phyloP scores from a whole-genome alignment of 345 rosid species.

The Linum lewisii region DNA sequence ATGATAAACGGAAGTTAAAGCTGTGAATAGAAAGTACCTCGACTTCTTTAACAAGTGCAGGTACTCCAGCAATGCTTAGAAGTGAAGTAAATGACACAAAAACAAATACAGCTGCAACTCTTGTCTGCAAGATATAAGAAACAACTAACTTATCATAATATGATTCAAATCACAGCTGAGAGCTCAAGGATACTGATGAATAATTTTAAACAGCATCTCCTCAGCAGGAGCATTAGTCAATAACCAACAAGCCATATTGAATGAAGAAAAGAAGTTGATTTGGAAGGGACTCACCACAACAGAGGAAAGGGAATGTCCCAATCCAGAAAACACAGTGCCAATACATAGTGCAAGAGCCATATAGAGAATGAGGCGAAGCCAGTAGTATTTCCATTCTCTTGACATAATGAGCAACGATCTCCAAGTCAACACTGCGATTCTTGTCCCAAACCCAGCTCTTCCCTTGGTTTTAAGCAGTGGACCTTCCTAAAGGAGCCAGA shows the following conservation, averaged over 20 bases:
- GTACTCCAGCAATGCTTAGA: constrained; percentile 75
- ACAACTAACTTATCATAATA: neutral
- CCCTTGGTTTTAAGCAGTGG: constrained; percentile 87
- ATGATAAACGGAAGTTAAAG: neutral
- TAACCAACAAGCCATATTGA: no score
- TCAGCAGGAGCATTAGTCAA: no score
- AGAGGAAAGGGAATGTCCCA: constrained; percentile 89
- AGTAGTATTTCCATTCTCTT: constrained; percentile 96
- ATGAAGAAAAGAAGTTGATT: neutral
- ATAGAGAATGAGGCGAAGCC: constrained; percentile 86
- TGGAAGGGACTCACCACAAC: constrained; percentile 58
- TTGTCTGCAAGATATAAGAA: constrained; percentile 46
- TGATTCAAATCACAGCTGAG: no score
- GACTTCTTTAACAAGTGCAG: constrained; percentile 67
- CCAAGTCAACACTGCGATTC: constrained; percentile 92
- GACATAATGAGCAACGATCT: constrained; percentile 92
- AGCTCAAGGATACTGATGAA: no score
- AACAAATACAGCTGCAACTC: constrained; percentile 81
- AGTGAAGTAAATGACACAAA: constrained; percentile 86
- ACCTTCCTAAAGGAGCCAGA: constrained; percentile 55
- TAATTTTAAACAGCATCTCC: no score
- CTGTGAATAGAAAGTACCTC: constrained; percentile 33
- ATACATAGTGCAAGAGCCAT: constrained; percentile 72
- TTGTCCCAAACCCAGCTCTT: constrained; percentile 62
- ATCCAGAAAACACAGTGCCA: constrained; percentile 80